Percentiles rank a stretch among this genome's conserved stretches.
phyloP scores from a whole-genome alignment of 345 rosid genomes.

The Gossypium anomalum region DNA sequence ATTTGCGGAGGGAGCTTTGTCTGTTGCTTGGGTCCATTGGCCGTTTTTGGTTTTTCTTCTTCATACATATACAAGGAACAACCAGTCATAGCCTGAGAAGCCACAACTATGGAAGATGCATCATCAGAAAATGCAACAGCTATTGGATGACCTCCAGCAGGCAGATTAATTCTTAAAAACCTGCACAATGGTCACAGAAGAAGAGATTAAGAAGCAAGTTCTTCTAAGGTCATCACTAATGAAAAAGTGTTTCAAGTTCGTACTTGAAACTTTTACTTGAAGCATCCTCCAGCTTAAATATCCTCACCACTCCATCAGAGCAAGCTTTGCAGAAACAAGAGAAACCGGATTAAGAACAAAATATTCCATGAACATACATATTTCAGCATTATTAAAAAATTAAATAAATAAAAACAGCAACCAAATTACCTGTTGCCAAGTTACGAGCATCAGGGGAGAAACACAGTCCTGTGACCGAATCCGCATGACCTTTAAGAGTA shows the following conservation, averaged over 20 bases:
- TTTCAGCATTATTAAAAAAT: background rate
- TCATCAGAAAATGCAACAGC: slow-evolving; percentile 76
- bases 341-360: slow-evolving; percentile 11
- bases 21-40: slow-evolving; percentile 55
- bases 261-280: slow-evolving; percentile 96
- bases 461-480: slow-evolving; percentile 73
- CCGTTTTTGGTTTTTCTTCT: slow-evolving; percentile 60
- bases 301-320: slow-evolving; percentile 79
- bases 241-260: background rate
- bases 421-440: slow-evolving; percentile 68
- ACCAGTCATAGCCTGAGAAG: slow-evolving; percentile 56
- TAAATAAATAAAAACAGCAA: background rate
- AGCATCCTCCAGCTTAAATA: slow-evolving; percentile 89
- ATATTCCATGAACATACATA: background rate
- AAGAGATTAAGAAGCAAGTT: background rate
- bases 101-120: slow-evolving; percentile 75
- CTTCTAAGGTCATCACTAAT: background rate
- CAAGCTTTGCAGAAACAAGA: slow-evolving; percentile 59
- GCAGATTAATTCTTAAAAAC: slow-evolving; percentile 73
- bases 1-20: slow-evolving; percentile 78
- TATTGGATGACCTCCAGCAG: slow-evolving; percentile 81
- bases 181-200: slow-evolving; percentile 30
- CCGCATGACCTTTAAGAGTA: slow-evolving; percentile 94
- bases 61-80: slow-evolving; percentile 81
- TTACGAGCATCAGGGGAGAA: slow-evolving; percentile 69